Evolutionary conservation across 768 basidiomycete species (phyloP).

Genomic region (Tricholoma sp.): DNA sequence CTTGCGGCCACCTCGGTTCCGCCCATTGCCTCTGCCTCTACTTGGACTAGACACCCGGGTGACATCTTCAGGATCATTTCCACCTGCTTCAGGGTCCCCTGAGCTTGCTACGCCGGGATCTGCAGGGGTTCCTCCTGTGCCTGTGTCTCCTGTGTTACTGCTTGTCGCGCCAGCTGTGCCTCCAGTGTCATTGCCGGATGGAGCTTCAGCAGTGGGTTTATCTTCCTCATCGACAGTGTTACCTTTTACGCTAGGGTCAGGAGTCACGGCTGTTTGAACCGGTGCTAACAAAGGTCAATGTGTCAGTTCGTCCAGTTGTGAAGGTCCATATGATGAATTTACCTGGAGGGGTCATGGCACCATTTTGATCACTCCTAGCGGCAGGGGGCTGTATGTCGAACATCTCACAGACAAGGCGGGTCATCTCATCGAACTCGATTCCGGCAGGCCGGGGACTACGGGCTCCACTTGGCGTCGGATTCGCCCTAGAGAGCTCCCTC

Average conservation of each 20-base stretch:
- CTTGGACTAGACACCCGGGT: background rate
- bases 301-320: background rate
- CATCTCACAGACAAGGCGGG: conserved; percentile 8
- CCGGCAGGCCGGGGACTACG: conserved; percentile 12
- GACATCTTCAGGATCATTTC: background rate
- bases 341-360: conserved; percentile 11
- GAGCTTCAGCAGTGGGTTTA: background rate
- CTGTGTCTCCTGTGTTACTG: background rate
- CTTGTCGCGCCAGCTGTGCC: background rate
- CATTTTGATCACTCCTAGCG: background rate
- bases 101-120: background rate
- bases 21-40: background rate
- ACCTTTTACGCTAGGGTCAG: background rate
- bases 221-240: background rate
- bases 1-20: background rate
- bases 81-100: background rate
- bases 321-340: conserved; percentile 10
- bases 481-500: conserved; percentile 41
- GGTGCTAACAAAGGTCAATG: background rate
- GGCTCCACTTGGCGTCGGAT: conserved; percentile 13
- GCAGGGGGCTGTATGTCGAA: conserved; percentile 4
- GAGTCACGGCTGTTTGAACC: background rate
- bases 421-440: conserved; percentile 12
- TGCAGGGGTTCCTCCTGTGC: background rate
- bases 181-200: background rate